Evolutionary conservation across 352 stramenopile species (phyloP).

Genomic region (Pythium brassicae): DNA sequence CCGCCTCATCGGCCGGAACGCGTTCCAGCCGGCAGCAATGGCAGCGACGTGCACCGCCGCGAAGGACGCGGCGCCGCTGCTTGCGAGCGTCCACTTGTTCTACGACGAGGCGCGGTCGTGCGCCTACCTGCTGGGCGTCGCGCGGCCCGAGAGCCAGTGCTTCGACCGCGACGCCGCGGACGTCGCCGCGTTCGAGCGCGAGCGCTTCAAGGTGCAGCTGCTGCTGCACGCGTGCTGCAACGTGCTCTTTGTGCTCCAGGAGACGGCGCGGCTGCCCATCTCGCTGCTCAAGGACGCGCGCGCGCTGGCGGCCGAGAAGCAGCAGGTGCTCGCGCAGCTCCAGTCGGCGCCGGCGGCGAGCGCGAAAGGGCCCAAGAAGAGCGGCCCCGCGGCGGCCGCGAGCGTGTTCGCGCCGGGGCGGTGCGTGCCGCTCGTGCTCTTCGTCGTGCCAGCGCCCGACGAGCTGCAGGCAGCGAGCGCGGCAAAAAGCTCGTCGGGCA

Average conservation of each 20-base stretch:
- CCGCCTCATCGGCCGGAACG: conserved; percentile 49
- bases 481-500: conserved; percentile 12
- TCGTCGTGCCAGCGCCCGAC: conserved; percentile 52
- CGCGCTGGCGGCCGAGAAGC: conserved; percentile 46
- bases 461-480: conserved; percentile 34
- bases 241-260: conserved; percentile 49
- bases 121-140: conserved; percentile 53
- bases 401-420: conserved; percentile 53
- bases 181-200: conserved; percentile 24
- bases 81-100: conserved; percentile 49
- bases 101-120: conserved; percentile 44
- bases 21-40: conserved; percentile 31
- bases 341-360: not conserved
- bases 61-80: conserved; percentile 12
- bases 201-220: conserved; percentile 65
- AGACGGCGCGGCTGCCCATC: conserved; percentile 30
- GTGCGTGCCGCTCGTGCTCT: conserved; percentile 64
- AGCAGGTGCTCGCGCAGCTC: conserved; percentile 36
- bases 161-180: conserved; percentile 17
- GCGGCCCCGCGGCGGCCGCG: conserved; percentile 9
- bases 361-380: conserved; percentile 31
- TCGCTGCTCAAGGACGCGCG: conserved; percentile 48
- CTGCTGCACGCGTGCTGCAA: conserved; percentile 58
- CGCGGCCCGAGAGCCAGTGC: conserved; percentile 32
- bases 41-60: conserved; percentile 5